A percentile compares a stretch with the other conserved stretches of the same genome.
These are phyloP conservation scores for Eutrema salsugineum DNA, from an alignment of 441 rosid species.

Conservation along the genomic window DNA sequence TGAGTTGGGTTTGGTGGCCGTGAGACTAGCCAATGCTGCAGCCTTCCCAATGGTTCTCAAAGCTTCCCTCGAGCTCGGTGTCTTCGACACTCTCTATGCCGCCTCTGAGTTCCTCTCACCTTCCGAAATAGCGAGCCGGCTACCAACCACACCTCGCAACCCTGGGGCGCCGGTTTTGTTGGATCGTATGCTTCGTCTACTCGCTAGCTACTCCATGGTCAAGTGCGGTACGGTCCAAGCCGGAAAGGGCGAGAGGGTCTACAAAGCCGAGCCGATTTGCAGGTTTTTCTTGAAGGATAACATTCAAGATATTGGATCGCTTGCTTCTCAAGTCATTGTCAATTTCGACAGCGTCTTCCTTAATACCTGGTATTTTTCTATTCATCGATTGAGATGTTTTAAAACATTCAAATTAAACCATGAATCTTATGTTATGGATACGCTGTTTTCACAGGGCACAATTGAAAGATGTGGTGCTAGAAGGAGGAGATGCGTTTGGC, in stretches of 20 bases:
- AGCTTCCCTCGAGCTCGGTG: constrained; percentile 24
- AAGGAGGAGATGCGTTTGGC: constrained; percentile 21
- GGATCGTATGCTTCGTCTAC: constrained; percentile 33
- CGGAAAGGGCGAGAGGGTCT: constrained; percentile 29
- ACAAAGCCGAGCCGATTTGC: constrained; percentile 26
- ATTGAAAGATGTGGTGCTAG: constrained; percentile 14
- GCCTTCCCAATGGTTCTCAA: constrained; percentile 35
- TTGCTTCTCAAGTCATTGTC: constrained; percentile 23
- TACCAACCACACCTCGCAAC: constrained; percentile 14
- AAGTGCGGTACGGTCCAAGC: background rate
- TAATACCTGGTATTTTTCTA: constrained; percentile 11
- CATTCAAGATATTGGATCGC: constrained; percentile 27
- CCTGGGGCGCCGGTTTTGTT: constrained; percentile 20
- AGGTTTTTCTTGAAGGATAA: constrained; percentile 22
- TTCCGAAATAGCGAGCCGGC: constrained; percentile 1
- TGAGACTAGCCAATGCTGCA: constrained; percentile 19
- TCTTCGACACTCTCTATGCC: constrained; percentile 23
- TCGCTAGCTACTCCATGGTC: constrained; percentile 29
- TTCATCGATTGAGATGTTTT: background rate
- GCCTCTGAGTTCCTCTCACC: constrained; percentile 10
- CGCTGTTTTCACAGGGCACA: constrained; percentile 1
- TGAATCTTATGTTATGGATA: background rate
- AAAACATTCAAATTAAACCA: background rate
- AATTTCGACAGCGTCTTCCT: constrained; percentile 13
- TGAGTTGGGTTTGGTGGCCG: constrained; percentile 19